A percentile compares a stretch with the other conserved stretches of the same genome.
phyloP scores from a whole-genome alignment of 129 eudicot species.

The Saussurea involucrata region DNA sequence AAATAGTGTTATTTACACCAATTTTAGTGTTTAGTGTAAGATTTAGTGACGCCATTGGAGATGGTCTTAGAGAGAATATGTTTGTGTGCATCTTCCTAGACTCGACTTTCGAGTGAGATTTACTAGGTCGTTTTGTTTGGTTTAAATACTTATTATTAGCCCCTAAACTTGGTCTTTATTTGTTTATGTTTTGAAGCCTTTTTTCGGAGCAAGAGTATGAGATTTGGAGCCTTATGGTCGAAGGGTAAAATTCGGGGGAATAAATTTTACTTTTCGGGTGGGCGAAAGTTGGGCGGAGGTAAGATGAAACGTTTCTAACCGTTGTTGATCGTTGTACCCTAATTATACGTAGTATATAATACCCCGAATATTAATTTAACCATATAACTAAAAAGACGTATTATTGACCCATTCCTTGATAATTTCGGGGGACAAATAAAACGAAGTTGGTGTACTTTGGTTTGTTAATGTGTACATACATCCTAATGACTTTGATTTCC shows the following conservation, averaged over 20 bases:
- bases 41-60: too few species aligned
- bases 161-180: background rate
- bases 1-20: too few species aligned
- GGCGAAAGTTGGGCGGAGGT: too few species aligned
- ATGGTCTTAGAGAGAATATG: background rate
- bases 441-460: constrained; percentile 9
- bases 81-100: background rate
- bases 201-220: constrained; percentile 27
- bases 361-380: constrained; percentile 9
- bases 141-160: background rate
- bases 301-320: constrained; percentile 10
- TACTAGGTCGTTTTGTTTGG: background rate
- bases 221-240: constrained; percentile 11
- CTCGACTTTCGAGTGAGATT: background rate
- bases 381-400: constrained; percentile 3
- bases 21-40: too few species aligned
- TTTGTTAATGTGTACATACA: background rate
- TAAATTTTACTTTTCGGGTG: constrained; percentile 11
- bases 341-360: background rate
- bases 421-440: constrained; percentile 20
- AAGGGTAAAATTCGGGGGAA: constrained; percentile 14
- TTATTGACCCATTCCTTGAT: too few species aligned
- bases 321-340: constrained; percentile 20
- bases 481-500: too few species aligned
- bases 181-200: constrained; percentile 25